These are phyloP conservation scores for Angophora floribunda DNA, from an alignment of 345 rosid species.

Conservation along the genomic window DNA sequence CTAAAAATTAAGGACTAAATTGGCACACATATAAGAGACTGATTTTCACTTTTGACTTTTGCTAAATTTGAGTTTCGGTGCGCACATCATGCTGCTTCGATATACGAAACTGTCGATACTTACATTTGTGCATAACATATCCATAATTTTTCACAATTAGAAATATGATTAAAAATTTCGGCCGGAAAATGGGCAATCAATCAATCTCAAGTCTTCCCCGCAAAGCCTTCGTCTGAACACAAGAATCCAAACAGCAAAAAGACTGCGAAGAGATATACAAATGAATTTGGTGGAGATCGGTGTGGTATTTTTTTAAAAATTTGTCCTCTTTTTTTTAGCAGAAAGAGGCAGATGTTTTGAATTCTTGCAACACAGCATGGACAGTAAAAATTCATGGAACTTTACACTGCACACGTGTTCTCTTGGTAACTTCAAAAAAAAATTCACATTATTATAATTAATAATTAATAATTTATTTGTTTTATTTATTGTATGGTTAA, in stretches of 20 bases:
- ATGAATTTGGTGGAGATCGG: background rate
- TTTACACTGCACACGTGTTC: background rate
- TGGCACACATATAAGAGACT: background rate
- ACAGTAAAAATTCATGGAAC: background rate
- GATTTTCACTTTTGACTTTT: background rate
- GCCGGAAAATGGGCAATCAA: background rate
- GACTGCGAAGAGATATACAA: background rate
- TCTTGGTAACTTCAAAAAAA: background rate
- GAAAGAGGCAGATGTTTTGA: constrained; percentile 2
- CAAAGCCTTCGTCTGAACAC: background rate
- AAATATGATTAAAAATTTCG: background rate
- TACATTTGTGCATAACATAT: background rate
- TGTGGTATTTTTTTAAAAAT: background rate
- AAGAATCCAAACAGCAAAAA: background rate
- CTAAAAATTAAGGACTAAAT: background rate
- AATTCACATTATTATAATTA: background rate
- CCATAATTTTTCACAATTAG: background rate
- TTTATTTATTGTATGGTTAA: background rate
- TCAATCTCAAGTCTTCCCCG: background rate
- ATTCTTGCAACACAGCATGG: background rate
- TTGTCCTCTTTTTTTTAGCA: background rate
- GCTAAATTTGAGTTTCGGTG: background rate
- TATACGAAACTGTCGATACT: background rate
- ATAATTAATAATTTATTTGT: background rate
- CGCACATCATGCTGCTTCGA: background rate